Evolutionary conservation across 805 yeast genomes (phyloP).

Genomic region (Scheffersomyces lignosus): DNA sequence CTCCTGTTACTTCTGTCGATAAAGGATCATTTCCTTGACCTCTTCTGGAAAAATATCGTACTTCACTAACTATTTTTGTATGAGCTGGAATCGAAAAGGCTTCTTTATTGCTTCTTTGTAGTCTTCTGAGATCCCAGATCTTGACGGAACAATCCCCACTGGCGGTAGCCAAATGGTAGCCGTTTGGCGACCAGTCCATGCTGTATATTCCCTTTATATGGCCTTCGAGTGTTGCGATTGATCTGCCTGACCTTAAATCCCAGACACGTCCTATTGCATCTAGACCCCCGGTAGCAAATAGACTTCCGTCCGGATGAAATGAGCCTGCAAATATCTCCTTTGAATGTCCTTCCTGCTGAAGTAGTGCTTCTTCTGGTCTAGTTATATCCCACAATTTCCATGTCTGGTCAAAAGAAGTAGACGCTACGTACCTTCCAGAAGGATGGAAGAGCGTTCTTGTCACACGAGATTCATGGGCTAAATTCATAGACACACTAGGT

Average conservation of each 20-base stretch:
- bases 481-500: conserved; percentile 17
- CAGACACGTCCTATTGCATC: conserved; percentile 75
- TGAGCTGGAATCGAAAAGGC: conserved; percentile 70
- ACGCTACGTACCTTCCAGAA: conserved; percentile 50
- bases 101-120: conserved; percentile 28
- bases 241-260: conserved; percentile 82
- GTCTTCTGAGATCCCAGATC: conserved; percentile 79
- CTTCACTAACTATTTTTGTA: conserved; percentile 64
- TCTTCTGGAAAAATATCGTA: conserved; percentile 46
- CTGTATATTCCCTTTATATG: conserved; percentile 74
- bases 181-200: conserved; percentile 74
- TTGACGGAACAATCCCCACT: conserved; percentile 79
- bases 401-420: conserved; percentile 80
- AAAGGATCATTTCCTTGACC: conserved; percentile 6
- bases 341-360: conserved; percentile 84
- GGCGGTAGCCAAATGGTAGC: conserved; percentile 75
- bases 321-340: conserved; percentile 63
- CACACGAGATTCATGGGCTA: conserved; percentile 52
- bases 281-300: conserved; percentile 73
- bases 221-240: conserved; percentile 56
- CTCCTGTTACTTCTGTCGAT: conserved; percentile 24
- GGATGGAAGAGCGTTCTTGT: conserved; percentile 69
- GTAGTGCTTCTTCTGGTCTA: conserved; percentile 44
- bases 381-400: conserved; percentile 86
- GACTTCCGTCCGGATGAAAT: conserved; percentile 76